Evolutionary conservation across 176 grass and related monocot genomes (phyloP).

Genomic region (Aegilops longissima): DNA sequence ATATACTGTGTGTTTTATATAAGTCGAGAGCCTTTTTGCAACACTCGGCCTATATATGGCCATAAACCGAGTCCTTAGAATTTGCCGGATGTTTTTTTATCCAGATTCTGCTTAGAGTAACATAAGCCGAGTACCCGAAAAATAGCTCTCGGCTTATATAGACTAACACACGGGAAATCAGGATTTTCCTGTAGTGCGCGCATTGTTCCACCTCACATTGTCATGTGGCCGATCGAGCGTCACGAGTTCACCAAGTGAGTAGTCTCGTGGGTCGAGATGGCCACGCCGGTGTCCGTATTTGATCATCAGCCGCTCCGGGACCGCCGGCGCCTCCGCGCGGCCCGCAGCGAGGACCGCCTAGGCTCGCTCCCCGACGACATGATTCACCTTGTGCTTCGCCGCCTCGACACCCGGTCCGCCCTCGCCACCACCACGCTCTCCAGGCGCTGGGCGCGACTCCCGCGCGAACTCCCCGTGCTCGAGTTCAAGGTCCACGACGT

Average conservation of each 20-base stretch:
- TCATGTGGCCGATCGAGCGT: not conserved
- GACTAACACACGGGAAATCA: no score
- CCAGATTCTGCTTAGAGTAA: no score
- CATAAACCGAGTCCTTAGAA: no score
- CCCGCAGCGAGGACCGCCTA: not conserved
- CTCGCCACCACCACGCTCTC: constrained; percentile 23
- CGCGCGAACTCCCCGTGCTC: not conserved
- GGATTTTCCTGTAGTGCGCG: no score
- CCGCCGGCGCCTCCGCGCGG: not conserved
- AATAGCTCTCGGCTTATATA: no score
- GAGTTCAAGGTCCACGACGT: not conserved
- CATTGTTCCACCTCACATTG: no score
- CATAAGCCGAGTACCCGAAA: no score
- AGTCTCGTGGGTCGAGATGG: not conserved
- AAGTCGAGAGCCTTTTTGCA: no score
- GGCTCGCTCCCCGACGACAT: not conserved
- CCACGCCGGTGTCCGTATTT: not conserved
- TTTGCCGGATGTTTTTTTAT: no score
- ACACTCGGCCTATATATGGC: no score
- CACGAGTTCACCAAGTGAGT: not conserved
- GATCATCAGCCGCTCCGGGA: not conserved
- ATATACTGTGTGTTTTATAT: no score
- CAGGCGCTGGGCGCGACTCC: constrained; percentile 8
- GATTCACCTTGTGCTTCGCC: not conserved
- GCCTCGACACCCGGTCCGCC: constrained; percentile 24